Evolutionary conservation across 2,329 filamentous ascomycete genomes (phyloP), one percentile per base, ranked within the genome.

Genomic region (Pseudopithomyces chartarum): DNA sequence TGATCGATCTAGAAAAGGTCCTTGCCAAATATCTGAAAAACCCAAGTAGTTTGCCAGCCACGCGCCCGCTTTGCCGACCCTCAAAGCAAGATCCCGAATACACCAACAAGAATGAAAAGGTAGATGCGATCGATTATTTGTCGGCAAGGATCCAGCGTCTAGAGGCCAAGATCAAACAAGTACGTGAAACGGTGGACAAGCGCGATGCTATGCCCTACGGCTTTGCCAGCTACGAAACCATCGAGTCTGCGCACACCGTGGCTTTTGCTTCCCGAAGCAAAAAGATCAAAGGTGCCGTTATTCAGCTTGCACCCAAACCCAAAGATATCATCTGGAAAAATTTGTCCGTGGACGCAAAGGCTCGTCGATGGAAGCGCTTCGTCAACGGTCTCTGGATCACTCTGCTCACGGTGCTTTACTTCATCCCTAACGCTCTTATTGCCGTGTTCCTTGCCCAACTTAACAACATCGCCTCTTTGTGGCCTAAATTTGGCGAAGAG

Each of bases 241-340:
- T 99, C 54, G 84, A 88, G 56, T 91, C 96, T 66, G 92, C 95
- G 0, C 95, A 99, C 70, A 86, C 85, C 19, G 92, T 96, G 60
- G 95, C 93, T 11, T 96, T 90, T 76, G 85, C 88, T 10, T 86
- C 90, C 20, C 90, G 90, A 56, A 90, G 87, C 47, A 95, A 95
- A 79, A 90, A 89, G 65, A 91, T 91, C 0, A 83, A 90, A 39
- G 91, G 91, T 5, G 87, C 92, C 0, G 90, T 85, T 0, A 86
- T 99, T 54, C 82, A 80, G 6, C 82, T 98, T 13, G 93, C 95
- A 1, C 92, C 95, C 2, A 87, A 87, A 56, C 94, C 95, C 2
- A 92, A 90, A 71, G 94, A 98, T 73, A 85, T 99, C 52, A 96
- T 99, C 62, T 99, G 95, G 95, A 89, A 92, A 73, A 99, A 99